Percentiles rank a stretch among this genome's conserved stretches.
phyloP scores from a whole-genome alignment of 2,329 filamentous ascomycete genomes.

The Botrytis cinerea region DNA sequence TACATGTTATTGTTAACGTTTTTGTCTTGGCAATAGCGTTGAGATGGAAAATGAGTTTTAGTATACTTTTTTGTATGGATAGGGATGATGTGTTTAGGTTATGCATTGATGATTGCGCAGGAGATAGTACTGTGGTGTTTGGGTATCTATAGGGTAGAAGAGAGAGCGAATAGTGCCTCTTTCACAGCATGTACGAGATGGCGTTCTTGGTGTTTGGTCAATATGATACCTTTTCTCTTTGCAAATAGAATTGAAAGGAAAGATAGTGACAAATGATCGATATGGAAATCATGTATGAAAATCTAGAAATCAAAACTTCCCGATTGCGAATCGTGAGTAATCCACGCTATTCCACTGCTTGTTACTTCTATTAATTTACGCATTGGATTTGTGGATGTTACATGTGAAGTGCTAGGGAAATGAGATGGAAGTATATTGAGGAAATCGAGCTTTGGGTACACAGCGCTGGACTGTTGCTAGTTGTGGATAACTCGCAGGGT shows the following conservation, averaged over 20 bases:
- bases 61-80: not conserved
- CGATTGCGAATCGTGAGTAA: not conserved
- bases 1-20: not conserved
- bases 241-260: not conserved
- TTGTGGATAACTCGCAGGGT: not conserved
- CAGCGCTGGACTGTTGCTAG: no score
- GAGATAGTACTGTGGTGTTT: not conserved
- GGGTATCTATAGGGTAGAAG: not conserved
- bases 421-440: no score
- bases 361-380: not conserved
- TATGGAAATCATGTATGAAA: not conserved
- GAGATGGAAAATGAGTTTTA: no score
- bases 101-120: not conserved
- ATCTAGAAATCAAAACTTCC: not conserved
- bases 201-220: not conserved
- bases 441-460: no score
- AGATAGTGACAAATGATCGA: not conserved
- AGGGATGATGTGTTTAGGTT: not conserved
- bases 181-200: not conserved
- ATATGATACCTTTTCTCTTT: not conserved
- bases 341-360: not conserved
- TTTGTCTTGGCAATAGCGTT: constrained; percentile 11
- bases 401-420: not conserved
- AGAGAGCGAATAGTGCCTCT: not conserved
- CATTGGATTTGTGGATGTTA: not conserved